These are phyloP conservation scores for Venturiaceae sp. DNA, from an alignment of 2,329 filamentous ascomycete species.

Conservation along the genomic window DNA sequence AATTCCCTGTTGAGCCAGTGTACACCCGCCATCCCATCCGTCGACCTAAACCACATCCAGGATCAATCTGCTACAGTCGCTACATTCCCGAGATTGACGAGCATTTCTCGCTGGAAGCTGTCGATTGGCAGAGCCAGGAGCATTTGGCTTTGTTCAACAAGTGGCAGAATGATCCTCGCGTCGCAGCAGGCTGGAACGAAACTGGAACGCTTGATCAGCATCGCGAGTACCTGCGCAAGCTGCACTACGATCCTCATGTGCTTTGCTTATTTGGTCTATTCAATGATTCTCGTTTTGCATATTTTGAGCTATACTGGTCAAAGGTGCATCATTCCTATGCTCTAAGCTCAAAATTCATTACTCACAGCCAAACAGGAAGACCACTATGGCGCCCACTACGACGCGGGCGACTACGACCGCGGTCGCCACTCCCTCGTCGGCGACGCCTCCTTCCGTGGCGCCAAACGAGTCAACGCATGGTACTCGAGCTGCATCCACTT, in stretches of 20 bases:
- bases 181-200: slow-evolving; percentile 72
- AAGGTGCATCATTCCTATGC: slow-evolving; percentile 23
- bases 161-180: slow-evolving; percentile 78
- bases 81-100: slow-evolving; percentile 68
- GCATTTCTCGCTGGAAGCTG: slow-evolving; percentile 66
- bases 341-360: not conserved
- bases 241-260: slow-evolving; percentile 63
- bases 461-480: slow-evolving; percentile 48
- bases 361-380: slow-evolving; percentile 35
- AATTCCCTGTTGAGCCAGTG: slow-evolving; percentile 35
- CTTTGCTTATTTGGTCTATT: slow-evolving; percentile 62
- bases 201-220: slow-evolving; percentile 68
- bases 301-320: slow-evolving; percentile 75
- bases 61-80: slow-evolving; percentile 64
- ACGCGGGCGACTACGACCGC: slow-evolving; percentile 46
- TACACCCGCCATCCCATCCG: slow-evolving; percentile 63
- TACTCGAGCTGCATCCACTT: slow-evolving; percentile 50
- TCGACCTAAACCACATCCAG: slow-evolving; percentile 60
- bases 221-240: slow-evolving; percentile 56
- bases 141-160: slow-evolving; percentile 64
- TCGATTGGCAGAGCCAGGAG: slow-evolving; percentile 54
- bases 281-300: slow-evolving; percentile 61
- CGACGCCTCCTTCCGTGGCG: slow-evolving; percentile 43
- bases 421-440: slow-evolving; percentile 52
- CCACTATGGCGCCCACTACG: slow-evolving; percentile 49